Percentiles rank a stretch among this genome's conserved stretches.
Conservation (phyloP, 257 asterid species). For the Gentiana macrophylla region DNA sequence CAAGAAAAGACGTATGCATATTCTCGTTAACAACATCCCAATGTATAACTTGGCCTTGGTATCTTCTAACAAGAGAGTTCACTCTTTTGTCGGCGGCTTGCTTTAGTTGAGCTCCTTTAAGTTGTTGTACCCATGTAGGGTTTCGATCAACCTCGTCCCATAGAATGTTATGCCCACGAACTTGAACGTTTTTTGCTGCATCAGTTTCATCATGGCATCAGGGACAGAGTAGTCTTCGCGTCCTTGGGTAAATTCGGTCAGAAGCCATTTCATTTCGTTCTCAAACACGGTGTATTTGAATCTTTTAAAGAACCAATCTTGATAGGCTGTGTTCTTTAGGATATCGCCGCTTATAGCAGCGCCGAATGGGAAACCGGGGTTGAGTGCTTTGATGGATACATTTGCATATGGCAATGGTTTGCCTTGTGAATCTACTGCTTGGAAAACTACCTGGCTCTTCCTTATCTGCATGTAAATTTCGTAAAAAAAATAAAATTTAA, state of each 20-base stretch:
- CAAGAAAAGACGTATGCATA: constrained; percentile 42
- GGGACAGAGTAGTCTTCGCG: constrained; percentile 28
- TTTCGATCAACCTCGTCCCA: constrained; percentile 34
- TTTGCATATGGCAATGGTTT: constrained; percentile 20
- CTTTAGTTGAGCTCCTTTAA: constrained; percentile 19
- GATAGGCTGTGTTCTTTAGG: constrained; percentile 7
- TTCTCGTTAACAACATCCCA: constrained; percentile 73
- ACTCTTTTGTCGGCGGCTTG: constrained; percentile 27
- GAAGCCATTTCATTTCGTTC: constrained; percentile 54
- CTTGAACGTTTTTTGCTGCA: constrained; percentile 19
- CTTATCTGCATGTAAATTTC: constrained; percentile 7
- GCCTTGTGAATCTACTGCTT: constrained; percentile 16
- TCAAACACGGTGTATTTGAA: constrained; percentile 51
- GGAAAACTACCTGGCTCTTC: constrained; percentile 18
- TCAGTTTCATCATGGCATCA: constrained; percentile 28
- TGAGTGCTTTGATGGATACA: background rate
- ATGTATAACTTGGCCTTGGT: constrained; percentile 36
- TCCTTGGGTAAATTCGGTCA: constrained; percentile 29
- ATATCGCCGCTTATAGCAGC: constrained; percentile 12
- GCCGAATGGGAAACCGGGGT: constrained; percentile 17
- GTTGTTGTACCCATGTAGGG: constrained; percentile 37
- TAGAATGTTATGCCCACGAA: constrained; percentile 53
- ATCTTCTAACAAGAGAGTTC: constrained; percentile 25
- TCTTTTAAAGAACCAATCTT: constrained; percentile 47
- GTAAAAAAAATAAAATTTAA: no score